A percentile compares a stretch with the other conserved stretches of the same genome.
phyloP scores from a whole-genome alignment of 192 early-diverging fungal genomes.

The Neocallimastix lanati region DNA sequence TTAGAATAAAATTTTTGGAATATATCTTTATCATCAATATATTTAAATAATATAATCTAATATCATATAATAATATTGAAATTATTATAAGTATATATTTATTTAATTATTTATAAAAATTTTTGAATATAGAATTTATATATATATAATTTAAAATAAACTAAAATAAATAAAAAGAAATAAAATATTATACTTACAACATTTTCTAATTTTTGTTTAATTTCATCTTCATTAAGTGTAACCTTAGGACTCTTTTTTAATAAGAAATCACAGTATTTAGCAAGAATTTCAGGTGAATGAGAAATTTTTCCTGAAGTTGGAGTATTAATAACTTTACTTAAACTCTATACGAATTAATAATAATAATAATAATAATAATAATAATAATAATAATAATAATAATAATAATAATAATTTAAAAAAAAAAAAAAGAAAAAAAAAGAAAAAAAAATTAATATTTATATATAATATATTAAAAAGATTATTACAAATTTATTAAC shows the following conservation, averaged over 20 bases:
- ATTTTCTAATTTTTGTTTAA: conserved; percentile 52
- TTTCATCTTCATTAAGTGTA: conserved; percentile 40
- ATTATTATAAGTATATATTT: too few relatives aligned
- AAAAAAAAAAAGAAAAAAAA: too few relatives aligned
- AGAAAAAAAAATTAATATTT: neutral
- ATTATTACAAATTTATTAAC: too few relatives aligned
- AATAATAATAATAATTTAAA: too few relatives aligned
- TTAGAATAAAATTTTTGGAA: conserved; percentile 95
- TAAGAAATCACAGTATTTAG: conserved; percentile 75
- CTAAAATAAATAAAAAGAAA: too few relatives aligned
- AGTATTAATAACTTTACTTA: neutral
- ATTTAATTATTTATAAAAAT: too few relatives aligned
- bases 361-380: too few relatives aligned
- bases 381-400: too few relatives aligned
- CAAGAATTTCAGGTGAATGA: conserved; percentile 56
- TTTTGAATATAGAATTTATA: too few relatives aligned
- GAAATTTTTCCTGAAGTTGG: neutral
- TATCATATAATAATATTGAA: too few relatives aligned
- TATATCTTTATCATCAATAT: conserved; percentile 91
- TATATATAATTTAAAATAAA: neutral
- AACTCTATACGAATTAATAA: too few relatives aligned
- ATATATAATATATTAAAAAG: too few relatives aligned
- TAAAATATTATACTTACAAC: conserved; percentile 28
- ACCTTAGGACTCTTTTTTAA: conserved; percentile 68
- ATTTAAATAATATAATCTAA: conserved; percentile 91